A percentile compares a stretch with the other conserved stretches of the same genome.
Conservation (phyloP, 2,329 filamentous ascomycete species). For the Sarocladiaceae sp. region DNA sequence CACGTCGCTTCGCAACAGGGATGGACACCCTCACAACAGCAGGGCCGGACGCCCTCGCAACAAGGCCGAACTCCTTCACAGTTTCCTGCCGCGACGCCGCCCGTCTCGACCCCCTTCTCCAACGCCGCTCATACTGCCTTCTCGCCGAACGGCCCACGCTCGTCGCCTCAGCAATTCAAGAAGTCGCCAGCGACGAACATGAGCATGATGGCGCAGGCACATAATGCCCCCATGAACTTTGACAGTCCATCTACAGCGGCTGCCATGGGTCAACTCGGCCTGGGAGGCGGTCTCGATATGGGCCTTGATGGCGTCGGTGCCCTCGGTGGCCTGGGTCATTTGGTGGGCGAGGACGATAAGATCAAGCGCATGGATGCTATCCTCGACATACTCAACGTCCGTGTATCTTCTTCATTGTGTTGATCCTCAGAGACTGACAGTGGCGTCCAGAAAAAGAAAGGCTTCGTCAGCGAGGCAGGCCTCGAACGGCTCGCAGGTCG, state of each 20-base stretch:
- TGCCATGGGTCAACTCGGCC: conserved; percentile 50
- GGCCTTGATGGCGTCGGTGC: conserved; percentile 43
- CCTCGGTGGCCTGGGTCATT: conserved; percentile 37
- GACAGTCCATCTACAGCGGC: conserved; percentile 60
- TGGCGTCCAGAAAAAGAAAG: conserved; percentile 41
- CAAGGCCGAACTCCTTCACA: conserved; percentile 46
- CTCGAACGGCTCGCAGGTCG: conserved; percentile 64
- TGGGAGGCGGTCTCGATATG: conserved; percentile 45
- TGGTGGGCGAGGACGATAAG: conserved; percentile 47
- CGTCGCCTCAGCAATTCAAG: conserved; percentile 59
- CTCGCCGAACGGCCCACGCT: conserved; percentile 50
- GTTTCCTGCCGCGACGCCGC: conserved; percentile 51
- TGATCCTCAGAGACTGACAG: conserved; percentile 6
- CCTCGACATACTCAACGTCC: conserved; percentile 42
- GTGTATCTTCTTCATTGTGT: conserved; percentile 13
- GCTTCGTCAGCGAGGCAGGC: conserved; percentile 66
- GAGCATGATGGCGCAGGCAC: conserved; percentile 37
- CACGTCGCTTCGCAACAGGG: conserved; percentile 35
- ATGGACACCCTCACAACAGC: conserved; percentile 43
- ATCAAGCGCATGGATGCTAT: conserved; percentile 48
- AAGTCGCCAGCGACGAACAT: conserved; percentile 53
- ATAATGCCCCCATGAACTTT: conserved; percentile 46
- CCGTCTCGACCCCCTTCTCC: conserved; percentile 62
- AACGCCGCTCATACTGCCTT: conserved; percentile 51
- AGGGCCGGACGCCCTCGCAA: conserved; percentile 41